Evolutionary conservation across 1,284 basidiomycete species (phyloP).

Genomic region (Ustilago shanxiensis): DNA sequence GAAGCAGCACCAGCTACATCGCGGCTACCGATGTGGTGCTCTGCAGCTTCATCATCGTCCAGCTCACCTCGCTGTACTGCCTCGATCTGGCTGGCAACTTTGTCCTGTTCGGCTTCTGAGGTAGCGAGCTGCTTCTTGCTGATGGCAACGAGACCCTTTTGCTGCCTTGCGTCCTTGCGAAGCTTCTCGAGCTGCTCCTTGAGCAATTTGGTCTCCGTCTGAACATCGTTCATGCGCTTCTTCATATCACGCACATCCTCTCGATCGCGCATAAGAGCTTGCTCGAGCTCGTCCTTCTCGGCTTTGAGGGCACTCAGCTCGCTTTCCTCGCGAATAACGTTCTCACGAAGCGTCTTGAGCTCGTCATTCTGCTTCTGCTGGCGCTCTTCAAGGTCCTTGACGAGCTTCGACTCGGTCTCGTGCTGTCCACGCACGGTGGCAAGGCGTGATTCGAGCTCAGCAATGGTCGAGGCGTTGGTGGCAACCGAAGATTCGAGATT

Average conservation of each 20-base stretch:
- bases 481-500: constrained; percentile 50
- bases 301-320: constrained; percentile 88
- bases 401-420: constrained; percentile 83
- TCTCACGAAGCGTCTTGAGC: constrained; percentile 81
- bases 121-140: constrained; percentile 91
- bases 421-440: constrained; percentile 76
- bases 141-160: constrained; percentile 93
- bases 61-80: constrained; percentile 72
- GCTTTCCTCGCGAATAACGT: constrained; percentile 90
- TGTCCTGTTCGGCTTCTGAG: constrained; percentile 82
- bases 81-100: constrained; percentile 77
- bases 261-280: constrained; percentile 87
- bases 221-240: constrained; percentile 83
- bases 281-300: constrained; percentile 93
- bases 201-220: constrained; percentile 79
- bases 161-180: constrained; percentile 93
- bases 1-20: constrained; percentile 45
- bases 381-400: constrained; percentile 81
- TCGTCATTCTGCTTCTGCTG: constrained; percentile 80
- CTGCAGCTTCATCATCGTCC: constrained; percentile 70
- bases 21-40: constrained; percentile 23
- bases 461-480: constrained; percentile 49
- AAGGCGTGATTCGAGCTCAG: constrained; percentile 67
- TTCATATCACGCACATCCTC: constrained; percentile 92
- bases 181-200: constrained; percentile 86